Conservation (phyloP, 2,329 filamentous ascomycete species). For the Phyllosticta capitalensis region DNA sequence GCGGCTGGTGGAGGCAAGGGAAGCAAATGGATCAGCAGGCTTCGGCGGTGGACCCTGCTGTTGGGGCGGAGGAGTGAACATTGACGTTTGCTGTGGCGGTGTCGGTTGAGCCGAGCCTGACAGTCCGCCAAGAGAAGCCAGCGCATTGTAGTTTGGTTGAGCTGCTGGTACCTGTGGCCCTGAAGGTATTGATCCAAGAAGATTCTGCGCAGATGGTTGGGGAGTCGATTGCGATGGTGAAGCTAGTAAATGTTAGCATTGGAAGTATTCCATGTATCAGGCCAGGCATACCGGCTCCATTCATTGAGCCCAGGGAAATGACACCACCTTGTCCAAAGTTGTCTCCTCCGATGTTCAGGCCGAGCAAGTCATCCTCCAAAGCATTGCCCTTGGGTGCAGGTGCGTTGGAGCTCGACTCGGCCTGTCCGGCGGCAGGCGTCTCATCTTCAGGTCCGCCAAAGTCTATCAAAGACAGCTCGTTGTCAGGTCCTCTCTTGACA, state of each 20-base stretch:
- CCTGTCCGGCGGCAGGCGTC: slow-evolving; percentile 27
- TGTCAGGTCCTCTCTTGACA: slow-evolving; percentile 55
- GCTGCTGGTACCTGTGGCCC: slow-evolving; percentile 34
- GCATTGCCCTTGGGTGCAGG: slow-evolving; percentile 48
- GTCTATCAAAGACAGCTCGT: slow-evolving; percentile 89
- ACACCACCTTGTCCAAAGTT: slow-evolving; percentile 66
- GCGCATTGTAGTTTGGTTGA: slow-evolving; percentile 48
- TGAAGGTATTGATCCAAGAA: slow-evolving; percentile 40
- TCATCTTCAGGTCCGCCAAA: slow-evolving; percentile 61
- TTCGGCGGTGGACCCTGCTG: slow-evolving; percentile 25
- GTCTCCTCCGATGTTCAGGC: slow-evolving; percentile 63
- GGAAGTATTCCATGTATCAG: neutral
- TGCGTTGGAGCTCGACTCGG: slow-evolving; percentile 28
- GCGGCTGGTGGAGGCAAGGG: slow-evolving; percentile 43
- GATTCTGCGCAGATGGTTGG: slow-evolving; percentile 46
- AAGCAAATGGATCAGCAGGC: slow-evolving; percentile 51
- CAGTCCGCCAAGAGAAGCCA: slow-evolving; percentile 41
- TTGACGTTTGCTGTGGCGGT: slow-evolving; percentile 35
- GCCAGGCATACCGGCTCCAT: slow-evolving; percentile 23
- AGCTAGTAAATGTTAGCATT: slow-evolving; percentile 1
- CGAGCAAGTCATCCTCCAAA: slow-evolving; percentile 83
- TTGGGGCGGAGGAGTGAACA: slow-evolving; percentile 29
- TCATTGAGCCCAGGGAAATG: slow-evolving; percentile 64
- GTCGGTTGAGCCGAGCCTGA: slow-evolving; percentile 28
- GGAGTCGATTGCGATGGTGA: slow-evolving; percentile 29